These are phyloP conservation scores for Calonectria pseudoturangicola DNA, from an alignment of 2,329 filamentous ascomycete species.

Conservation along the genomic window DNA sequence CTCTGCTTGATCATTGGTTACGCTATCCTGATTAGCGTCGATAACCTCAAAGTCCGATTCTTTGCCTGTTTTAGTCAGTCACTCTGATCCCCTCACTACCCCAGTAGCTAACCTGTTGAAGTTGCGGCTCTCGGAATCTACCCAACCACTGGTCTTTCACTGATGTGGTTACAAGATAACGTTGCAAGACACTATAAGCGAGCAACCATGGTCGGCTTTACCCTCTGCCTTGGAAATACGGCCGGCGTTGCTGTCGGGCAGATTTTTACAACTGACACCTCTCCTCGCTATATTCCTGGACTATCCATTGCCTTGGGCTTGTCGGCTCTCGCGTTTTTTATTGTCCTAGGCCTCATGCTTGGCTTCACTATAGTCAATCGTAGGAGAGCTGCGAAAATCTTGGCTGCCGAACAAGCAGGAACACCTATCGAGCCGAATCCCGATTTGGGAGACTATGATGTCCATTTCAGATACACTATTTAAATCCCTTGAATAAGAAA, in stretches of 20 bases:
- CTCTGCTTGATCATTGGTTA: conserved; percentile 56
- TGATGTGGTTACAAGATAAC: conserved; percentile 69
- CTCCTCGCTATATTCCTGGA: conserved; percentile 55
- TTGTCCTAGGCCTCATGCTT: conserved; percentile 50
- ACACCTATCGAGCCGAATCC: conserved; percentile 47
- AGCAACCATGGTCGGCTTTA: conserved; percentile 66
- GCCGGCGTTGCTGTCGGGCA: conserved; percentile 70
- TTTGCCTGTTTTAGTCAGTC: conserved; percentile 44
- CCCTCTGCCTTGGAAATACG: conserved; percentile 68
- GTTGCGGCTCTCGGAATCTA: conserved; percentile 53
- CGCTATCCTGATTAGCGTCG: conserved; percentile 52
- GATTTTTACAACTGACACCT: conserved; percentile 59
- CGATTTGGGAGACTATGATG: conserved; percentile 55
- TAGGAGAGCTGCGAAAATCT: conserved; percentile 48
- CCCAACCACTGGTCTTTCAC: conserved; percentile 60
- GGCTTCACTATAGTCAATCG: conserved; percentile 53
- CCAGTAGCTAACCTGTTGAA: conserved; percentile 12
- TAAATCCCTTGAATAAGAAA: neutral
- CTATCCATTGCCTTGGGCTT: conserved; percentile 54
- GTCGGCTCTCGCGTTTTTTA: conserved; percentile 49
- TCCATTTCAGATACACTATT: conserved; percentile 52
- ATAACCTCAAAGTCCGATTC: conserved; percentile 54
- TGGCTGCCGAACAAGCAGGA: conserved; percentile 49
- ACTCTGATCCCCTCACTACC: neutral
- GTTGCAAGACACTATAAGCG: conserved; percentile 67